Percentiles rank a stretch among this genome's conserved stretches.
Conservation (phyloP, 2,329 filamentous ascomycete genomes). For the Pyrenophora teres region DNA sequence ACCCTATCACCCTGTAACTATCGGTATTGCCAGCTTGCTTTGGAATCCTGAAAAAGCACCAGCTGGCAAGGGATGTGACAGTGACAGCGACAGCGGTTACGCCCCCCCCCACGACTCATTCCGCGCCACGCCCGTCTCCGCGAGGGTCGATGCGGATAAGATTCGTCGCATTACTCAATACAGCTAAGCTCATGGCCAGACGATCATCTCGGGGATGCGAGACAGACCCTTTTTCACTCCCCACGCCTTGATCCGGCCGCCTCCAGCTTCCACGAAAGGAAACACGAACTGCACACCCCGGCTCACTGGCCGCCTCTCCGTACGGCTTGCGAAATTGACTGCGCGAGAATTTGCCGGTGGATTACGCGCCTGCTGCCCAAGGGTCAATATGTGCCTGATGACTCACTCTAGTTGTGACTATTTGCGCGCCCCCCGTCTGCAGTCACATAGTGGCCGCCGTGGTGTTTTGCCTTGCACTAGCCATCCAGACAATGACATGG, state of each 20-base stretch:
- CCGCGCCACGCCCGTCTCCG: constrained; percentile 24
- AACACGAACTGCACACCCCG: constrained; percentile 20
- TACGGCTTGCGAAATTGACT: constrained; percentile 5
- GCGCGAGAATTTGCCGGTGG: constrained; percentile 6
- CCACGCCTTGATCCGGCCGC: constrained; percentile 28
- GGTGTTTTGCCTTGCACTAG: constrained; percentile 14
- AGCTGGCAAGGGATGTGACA: constrained; percentile 15
- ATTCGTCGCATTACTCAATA: constrained; percentile 14
- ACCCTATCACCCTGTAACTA: neutral
- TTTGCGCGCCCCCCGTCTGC: constrained; percentile 12
- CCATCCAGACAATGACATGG: constrained; percentile 1
- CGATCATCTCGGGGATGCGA: constrained; percentile 35
- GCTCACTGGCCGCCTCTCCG: constrained; percentile 32
- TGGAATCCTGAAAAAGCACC: constrained; percentile 12
- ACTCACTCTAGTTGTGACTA: constrained; percentile 2
- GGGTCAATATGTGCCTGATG: neutral
- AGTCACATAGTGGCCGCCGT: constrained; percentile 5
- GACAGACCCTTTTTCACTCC: constrained; percentile 22
- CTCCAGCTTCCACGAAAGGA: constrained; percentile 20
- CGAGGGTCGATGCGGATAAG: constrained; percentile 23
- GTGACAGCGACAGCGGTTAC: constrained; percentile 20
- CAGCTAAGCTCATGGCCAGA: constrained; percentile 26
- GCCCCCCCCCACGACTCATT: constrained; percentile 16
- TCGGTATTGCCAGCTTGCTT: constrained; percentile 9
- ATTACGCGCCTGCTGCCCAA: constrained; percentile 6